A percentile compares a stretch with the other conserved stretches of the same genome.
phyloP scores from a whole-genome alignment of 179 eudicot species.

The Dionaea muscipula region DNA sequence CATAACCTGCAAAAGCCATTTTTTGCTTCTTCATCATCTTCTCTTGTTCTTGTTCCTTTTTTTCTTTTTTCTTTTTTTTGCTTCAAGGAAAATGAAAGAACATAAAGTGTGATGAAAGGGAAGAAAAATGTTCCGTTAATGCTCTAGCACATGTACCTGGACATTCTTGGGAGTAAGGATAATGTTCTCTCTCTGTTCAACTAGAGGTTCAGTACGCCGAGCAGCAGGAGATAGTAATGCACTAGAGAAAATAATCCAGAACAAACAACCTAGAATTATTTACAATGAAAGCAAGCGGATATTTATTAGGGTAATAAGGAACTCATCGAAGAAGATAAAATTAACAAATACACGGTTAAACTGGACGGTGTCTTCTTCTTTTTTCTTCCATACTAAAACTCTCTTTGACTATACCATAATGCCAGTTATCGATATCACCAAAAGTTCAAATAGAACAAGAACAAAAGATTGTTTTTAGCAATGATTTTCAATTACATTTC shows the following conservation, averaged over 20 bases:
- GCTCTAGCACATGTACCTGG: slow-evolving; percentile 38
- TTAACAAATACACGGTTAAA: not conserved
- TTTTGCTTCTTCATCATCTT: too few relatives aligned
- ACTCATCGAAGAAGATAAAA: not conserved
- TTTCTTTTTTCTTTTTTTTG: not conserved
- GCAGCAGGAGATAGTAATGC: slow-evolving; percentile 54
- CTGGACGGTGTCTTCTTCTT: too few relatives aligned
- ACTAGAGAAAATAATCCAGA: too few relatives aligned
- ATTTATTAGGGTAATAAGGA: not conserved
- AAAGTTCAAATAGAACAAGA: too few relatives aligned
- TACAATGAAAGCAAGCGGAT: not conserved
- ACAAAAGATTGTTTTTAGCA: too few relatives aligned
- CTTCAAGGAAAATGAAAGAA: not conserved
- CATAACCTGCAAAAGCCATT: not conserved
- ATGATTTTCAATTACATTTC: too few relatives aligned
- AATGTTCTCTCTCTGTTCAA: slow-evolving; percentile 67
- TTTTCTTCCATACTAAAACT: too few relatives aligned
- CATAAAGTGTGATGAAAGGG: not conserved
- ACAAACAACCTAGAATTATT: too few relatives aligned
- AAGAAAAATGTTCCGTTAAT: not conserved
- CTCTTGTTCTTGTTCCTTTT: too few relatives aligned
- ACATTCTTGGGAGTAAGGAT: slow-evolving; percentile 90
- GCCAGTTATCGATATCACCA: too few relatives aligned
- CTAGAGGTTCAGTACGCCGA: slow-evolving; percentile 49
- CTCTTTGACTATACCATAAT: too few relatives aligned